These are phyloP conservation scores for Candida ponderosae DNA, from an alignment of 805 yeast species.

Conservation along the genomic window DNA sequence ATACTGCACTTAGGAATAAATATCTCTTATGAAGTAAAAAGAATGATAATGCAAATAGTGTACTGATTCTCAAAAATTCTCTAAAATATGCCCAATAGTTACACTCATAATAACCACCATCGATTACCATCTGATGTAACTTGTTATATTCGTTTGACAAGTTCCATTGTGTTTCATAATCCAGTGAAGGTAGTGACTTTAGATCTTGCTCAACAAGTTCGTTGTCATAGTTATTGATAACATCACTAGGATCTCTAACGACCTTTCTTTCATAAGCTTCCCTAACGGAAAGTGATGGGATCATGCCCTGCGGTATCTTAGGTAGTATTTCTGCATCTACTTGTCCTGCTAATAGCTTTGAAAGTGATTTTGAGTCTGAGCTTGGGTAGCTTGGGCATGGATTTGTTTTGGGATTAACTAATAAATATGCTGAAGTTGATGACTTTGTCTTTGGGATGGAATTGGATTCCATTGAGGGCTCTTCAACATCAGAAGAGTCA, in stretches of 20 bases:
- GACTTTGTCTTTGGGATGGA: no score
- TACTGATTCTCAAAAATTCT: constrained; percentile 53
- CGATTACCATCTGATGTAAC: constrained; percentile 47
- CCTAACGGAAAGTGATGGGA: constrained; percentile 30
- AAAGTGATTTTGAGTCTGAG: background rate
- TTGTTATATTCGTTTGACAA: constrained; percentile 51
- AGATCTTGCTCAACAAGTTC: constrained; percentile 47
- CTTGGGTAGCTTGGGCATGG: background rate
- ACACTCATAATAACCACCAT: constrained; percentile 62
- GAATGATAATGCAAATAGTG: constrained; percentile 43
- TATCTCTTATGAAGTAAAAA: constrained; percentile 38
- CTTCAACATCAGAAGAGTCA: constrained; percentile 12
- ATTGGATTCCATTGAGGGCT: background rate
- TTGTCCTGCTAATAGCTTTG: constrained; percentile 28
- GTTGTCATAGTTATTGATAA: constrained; percentile 53
- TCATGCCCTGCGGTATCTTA: constrained; percentile 39
- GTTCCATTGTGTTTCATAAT: constrained; percentile 53
- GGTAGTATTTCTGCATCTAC: constrained; percentile 38
- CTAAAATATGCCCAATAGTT: constrained; percentile 65
- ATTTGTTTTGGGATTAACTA: constrained; percentile 1
- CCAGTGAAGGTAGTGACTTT: constrained; percentile 52
- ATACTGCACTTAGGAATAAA: constrained; percentile 50
- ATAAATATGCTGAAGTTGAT: constrained; percentile 4
- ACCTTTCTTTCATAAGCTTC: constrained; percentile 20
- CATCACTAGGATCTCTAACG: constrained; percentile 47